phyloP scores from a whole-genome alignment of 208 protist species.

The Acanthamoeba culbertsoni region DNA sequence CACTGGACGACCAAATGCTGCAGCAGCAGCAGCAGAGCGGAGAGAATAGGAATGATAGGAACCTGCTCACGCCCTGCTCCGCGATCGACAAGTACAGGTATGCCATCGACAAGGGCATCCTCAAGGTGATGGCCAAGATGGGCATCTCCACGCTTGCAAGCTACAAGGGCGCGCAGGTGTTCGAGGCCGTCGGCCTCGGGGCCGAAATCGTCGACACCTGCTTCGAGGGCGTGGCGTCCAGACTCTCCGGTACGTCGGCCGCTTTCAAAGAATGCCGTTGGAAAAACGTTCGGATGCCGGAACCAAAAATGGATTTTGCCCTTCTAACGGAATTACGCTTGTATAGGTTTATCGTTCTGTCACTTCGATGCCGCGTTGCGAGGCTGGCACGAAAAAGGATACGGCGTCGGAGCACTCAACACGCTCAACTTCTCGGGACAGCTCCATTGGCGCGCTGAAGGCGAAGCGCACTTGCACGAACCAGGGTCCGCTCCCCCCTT shows the following conservation, averaged over 20 bases:
- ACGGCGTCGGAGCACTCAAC: neutral
- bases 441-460: slow-evolving; percentile 78
- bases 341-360: slow-evolving; percentile 54
- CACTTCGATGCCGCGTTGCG: slow-evolving; percentile 19
- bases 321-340: too few relatives aligned
- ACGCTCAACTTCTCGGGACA: slow-evolving; percentile 74
- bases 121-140: slow-evolving; percentile 87
- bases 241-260: slow-evolving; percentile 84
- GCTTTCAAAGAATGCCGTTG: too few relatives aligned
- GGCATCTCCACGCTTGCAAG: slow-evolving; percentile 86
- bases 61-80: neutral
- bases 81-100: slow-evolving; percentile 72
- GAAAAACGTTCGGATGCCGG: too few relatives aligned
- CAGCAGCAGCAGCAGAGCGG: neutral
- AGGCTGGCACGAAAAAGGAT: neutral
- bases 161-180: slow-evolving; percentile 90
- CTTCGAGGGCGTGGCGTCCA: slow-evolving; percentile 81
- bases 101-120: slow-evolving; percentile 80
- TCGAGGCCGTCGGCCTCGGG: slow-evolving; percentile 86
- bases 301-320: too few relatives aligned
- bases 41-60: neutral
- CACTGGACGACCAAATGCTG: slow-evolving; percentile 42
- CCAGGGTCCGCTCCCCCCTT: slow-evolving; percentile 37
- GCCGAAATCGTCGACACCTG: slow-evolving; percentile 80
- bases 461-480: slow-evolving; percentile 77